phyloP scores from a whole-genome alignment of 805 yeast genomes.

The Clavispora asparagi region DNA sequence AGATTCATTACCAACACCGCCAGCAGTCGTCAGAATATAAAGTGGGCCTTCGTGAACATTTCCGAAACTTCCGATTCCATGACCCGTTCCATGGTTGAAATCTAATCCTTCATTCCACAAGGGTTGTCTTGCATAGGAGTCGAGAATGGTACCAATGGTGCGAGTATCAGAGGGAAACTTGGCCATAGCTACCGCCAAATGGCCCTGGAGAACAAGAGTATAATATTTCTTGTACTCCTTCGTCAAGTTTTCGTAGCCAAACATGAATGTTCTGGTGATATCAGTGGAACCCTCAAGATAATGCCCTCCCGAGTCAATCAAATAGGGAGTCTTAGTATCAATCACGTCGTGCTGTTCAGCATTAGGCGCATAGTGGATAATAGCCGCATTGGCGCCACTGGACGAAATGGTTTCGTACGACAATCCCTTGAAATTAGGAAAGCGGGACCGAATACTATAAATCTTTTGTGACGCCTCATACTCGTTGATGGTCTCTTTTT shows the following conservation, averaged over 20 bases:
- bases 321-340: slow-evolving; percentile 61
- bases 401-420: slow-evolving; percentile 77
- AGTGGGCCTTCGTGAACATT: slow-evolving; percentile 95
- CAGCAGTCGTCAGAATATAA: slow-evolving; percentile 59
- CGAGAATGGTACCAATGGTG: slow-evolving; percentile 71
- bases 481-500: slow-evolving; percentile 46
- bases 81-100: slow-evolving; percentile 94
- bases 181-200: slow-evolving; percentile 76
- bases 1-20: slow-evolving; percentile 46
- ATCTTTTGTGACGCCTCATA: slow-evolving; percentile 61
- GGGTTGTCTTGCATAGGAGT: slow-evolving; percentile 75
- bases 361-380: slow-evolving; percentile 73
- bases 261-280: slow-evolving; percentile 83
- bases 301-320: slow-evolving; percentile 90
- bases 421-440: slow-evolving; percentile 56
- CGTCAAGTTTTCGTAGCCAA: slow-evolving; percentile 30
- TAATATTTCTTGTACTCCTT: slow-evolving; percentile 58
- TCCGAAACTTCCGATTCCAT: slow-evolving; percentile 90
- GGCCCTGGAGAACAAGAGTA: slow-evolving; percentile 88
- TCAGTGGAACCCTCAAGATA: slow-evolving; percentile 94
- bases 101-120: slow-evolving; percentile 80
- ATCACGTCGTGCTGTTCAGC: slow-evolving; percentile 52
- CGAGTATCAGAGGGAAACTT: slow-evolving; percentile 62
- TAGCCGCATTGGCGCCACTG: slow-evolving; percentile 69
- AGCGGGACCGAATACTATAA: slow-evolving; percentile 47